Evolutionary conservation across 192 early-diverging fungal genomes (phyloP), one percentile per base, ranked within the genome.

Genomic region (Coemansia sp.): DNA sequence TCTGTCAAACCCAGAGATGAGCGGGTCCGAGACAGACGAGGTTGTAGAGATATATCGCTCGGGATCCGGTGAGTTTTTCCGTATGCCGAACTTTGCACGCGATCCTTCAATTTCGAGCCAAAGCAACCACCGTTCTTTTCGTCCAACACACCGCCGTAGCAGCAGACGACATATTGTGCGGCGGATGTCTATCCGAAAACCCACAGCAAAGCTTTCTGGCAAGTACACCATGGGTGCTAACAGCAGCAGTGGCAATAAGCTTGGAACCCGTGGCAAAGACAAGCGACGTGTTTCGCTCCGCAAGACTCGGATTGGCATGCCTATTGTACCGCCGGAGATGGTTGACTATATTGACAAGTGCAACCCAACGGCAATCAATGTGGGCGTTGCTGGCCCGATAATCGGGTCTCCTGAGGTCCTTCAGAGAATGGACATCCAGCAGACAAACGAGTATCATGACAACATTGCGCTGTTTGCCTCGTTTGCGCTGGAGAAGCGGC

Each of bases 261-360:
- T 42, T 10, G 23, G 19, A 1, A 19, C 18, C 5, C 23, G 41
- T 12, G 16, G 12, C 38, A 67, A 48, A 12, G 47, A 45, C 48
- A 63, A 47, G 32, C 65, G 47, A 7, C 59, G 66, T 1, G 57
- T 44, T 3, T 68, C 70, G 11, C 19, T 67, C 18, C 64, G 65
- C 19, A 66, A 63, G 56, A n/a, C 70, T 0, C 67, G 62, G 1
- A 82, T 82, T 54, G 71, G 79, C 23, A 68, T 72, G 54, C 79
- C 79, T 0, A 82, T 82, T 40, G 74, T 82, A 13, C 79, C 79
- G 38, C 79, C 68, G 0, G 79, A 82, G 52, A 72, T 82, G 74
- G 39, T 82, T 9, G 74, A 82, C 12, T 76, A 76, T 43, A 68
- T 82, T 19, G 68, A 82, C n/a, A 65, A 43, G 50, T 71, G 79